These are phyloP conservation scores for Eutrema heterophyllum DNA, from an alignment of 345 rosid species.

Conservation along the genomic window DNA sequence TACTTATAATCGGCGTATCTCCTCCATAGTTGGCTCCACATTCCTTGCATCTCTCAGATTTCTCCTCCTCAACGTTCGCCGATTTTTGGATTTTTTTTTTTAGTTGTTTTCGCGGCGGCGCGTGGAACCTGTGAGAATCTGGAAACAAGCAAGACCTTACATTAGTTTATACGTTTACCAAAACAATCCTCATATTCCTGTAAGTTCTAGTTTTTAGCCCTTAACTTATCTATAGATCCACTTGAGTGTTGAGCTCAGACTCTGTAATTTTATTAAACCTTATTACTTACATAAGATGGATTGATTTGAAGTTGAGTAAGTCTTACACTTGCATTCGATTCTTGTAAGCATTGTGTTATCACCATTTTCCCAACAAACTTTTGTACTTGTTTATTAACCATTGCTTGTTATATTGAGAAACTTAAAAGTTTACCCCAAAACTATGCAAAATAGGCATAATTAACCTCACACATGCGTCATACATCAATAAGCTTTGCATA, in stretches of 20 bases:
- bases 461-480: not conserved
- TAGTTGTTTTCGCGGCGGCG: constrained; percentile 15
- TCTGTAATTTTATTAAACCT: not conserved
- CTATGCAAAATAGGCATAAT: not conserved
- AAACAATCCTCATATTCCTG: constrained; percentile 1
- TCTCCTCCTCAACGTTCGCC: not conserved
- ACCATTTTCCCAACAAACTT: not conserved
- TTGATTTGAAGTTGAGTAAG: not conserved
- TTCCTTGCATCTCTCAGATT: constrained; percentile 27
- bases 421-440: not conserved
- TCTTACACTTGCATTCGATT: not conserved
- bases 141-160: not conserved
- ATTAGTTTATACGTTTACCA: not conserved
- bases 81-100: not conserved
- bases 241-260: not conserved
- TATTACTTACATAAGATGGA: not conserved
- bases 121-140: constrained; percentile 7
- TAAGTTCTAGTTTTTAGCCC: not conserved
- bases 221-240: not conserved
- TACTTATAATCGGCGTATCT: constrained; percentile 74
- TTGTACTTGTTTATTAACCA: not conserved
- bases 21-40: constrained; percentile 79
- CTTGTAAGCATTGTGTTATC: not conserved
- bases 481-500: not conserved
- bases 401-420: not conserved